These are phyloP conservation scores for Cnidoscolus chayamansa DNA, from an alignment of 441 rosid species.

Conservation along the genomic window DNA sequence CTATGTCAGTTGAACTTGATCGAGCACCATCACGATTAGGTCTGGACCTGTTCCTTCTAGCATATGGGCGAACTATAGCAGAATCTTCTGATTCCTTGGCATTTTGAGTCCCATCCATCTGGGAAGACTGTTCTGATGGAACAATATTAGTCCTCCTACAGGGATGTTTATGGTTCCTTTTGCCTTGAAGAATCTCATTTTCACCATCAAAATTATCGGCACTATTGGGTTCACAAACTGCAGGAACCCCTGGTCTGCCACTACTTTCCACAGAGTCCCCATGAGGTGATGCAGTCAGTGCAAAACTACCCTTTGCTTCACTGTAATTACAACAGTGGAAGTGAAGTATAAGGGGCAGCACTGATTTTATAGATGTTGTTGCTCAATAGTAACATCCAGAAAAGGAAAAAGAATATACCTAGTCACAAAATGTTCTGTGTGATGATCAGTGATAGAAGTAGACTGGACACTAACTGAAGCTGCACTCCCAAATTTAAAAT, in stretches of 20 bases:
- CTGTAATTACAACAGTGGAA: slow-evolving; percentile 43
- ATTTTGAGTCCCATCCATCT: slow-evolving; percentile 57
- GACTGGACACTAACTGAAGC: slow-evolving; percentile 91
- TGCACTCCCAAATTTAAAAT: slow-evolving; percentile 76
- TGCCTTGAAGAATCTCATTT: slow-evolving; percentile 59
- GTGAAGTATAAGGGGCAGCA: slow-evolving; percentile 14
- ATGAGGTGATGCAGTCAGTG: slow-evolving; percentile 84
- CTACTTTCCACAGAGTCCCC: slow-evolving; percentile 98
- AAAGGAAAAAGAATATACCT: slow-evolving; percentile 55
- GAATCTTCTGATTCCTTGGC: slow-evolving; percentile 94
- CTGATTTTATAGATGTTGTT: slow-evolving; percentile 24
- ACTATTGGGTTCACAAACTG: slow-evolving; percentile 76
- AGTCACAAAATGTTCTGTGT: slow-evolving; percentile 72
- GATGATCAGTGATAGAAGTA: slow-evolving; percentile 83
- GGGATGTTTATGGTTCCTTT: slow-evolving; percentile 44
- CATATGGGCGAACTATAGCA: slow-evolving; percentile 94
- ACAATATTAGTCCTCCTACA: slow-evolving; percentile 48
- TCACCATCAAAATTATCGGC: slow-evolving; percentile 94
- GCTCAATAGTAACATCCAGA: slow-evolving; percentile 16
- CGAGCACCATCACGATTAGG: slow-evolving; percentile 80
- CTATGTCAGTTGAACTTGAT: slow-evolving; percentile 67
- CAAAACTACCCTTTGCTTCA: slow-evolving; percentile 96
- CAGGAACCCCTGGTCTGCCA: slow-evolving; percentile 75
- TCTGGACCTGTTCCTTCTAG: slow-evolving; percentile 93
- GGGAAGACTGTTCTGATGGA: slow-evolving; percentile 67